Conservation (phyloP, 805 yeast genomes). For the Starmerella khaoyaiensis region DNA sequence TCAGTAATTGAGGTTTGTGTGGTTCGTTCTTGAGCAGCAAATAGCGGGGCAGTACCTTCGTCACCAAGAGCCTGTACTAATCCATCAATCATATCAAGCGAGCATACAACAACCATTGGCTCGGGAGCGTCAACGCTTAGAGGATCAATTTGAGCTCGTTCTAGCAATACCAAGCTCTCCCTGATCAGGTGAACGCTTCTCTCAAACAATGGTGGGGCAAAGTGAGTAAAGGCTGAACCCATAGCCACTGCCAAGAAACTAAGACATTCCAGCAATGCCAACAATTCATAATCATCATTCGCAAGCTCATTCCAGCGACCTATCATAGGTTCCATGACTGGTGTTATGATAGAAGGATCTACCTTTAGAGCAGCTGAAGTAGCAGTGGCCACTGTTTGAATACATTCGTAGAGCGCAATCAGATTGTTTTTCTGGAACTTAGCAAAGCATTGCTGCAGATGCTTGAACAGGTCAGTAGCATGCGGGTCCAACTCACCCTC, state of each 20-base stretch:
- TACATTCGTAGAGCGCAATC: conserved; percentile 74
- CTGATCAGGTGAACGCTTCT: conserved; percentile 61
- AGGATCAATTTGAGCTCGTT: conserved; percentile 52
- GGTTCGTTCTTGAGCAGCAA: conserved; percentile 16
- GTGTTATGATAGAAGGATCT: conserved; percentile 40
- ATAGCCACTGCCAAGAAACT: conserved; percentile 80
- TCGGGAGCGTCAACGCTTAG: conserved; percentile 48
- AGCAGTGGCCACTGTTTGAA: conserved; percentile 77
- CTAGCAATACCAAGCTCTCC: conserved; percentile 54
- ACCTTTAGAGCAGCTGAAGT: conserved; percentile 45
- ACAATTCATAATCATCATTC: conserved; percentile 72
- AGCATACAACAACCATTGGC: conserved; percentile 77
- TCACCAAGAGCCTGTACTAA: conserved; percentile 63
- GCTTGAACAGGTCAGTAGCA: conserved; percentile 52
- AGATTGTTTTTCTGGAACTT: conserved; percentile 72
- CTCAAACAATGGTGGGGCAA: conserved; percentile 73
- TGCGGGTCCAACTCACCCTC: conserved; percentile 51
- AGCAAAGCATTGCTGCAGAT: conserved; percentile 59
- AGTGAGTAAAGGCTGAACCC: conserved; percentile 75
- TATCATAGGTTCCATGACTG: conserved; percentile 68
- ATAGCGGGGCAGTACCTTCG: conserved; percentile 15
- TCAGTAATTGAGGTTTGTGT: conserved; percentile 44
- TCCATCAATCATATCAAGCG: conserved; percentile 85
- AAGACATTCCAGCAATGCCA: conserved; percentile 90
- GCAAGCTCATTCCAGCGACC: conserved; percentile 61